Conservation (phyloP, 129 eudicot species). For the Silybum marianum region DNA sequence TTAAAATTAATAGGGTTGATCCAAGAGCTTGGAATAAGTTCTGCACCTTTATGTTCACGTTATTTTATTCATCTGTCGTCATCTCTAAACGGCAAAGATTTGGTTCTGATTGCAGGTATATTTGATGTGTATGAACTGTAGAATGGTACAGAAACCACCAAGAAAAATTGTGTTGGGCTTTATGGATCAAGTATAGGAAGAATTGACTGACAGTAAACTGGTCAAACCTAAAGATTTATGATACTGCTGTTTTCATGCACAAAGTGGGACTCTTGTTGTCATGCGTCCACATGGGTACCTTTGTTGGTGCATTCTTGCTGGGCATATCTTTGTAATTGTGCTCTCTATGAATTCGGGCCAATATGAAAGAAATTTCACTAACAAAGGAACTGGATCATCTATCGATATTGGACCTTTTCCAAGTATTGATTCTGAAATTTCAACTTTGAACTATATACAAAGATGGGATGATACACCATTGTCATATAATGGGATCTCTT, state of each 20-base stretch:
- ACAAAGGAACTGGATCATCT: constrained; percentile 22
- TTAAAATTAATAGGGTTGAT: background rate
- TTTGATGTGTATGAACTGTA: constrained; percentile 24
- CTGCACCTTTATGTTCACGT: background rate
- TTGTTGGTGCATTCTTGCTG: constrained; percentile 58
- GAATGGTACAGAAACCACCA: constrained; percentile 4
- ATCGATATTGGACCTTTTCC: constrained; percentile 12
- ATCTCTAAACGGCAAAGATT: background rate
- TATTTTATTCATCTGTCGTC: background rate
- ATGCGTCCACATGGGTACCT: constrained; percentile 59
- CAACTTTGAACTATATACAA: background rate
- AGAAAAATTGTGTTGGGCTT: constrained; percentile 8
- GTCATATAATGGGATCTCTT: constrained; percentile 42
- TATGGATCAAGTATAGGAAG: constrained; percentile 14
- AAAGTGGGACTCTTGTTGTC: constrained; percentile 29
- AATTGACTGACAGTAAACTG: constrained; percentile 17
- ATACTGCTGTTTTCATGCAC: constrained; percentile 39
- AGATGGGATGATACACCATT: constrained; percentile 18
- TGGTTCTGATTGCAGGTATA: constrained; percentile 36
- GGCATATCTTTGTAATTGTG: constrained; percentile 39
- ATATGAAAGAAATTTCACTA: constrained; percentile 18
- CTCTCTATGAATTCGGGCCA: constrained; percentile 38
- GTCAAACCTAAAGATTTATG: constrained; percentile 23
- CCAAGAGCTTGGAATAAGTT: constrained; percentile 3
- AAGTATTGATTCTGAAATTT: constrained; percentile 23